These are phyloP conservation scores for Mycena polygramma DNA, from an alignment of 768 basidiomycete species.

Conservation along the genomic window DNA sequence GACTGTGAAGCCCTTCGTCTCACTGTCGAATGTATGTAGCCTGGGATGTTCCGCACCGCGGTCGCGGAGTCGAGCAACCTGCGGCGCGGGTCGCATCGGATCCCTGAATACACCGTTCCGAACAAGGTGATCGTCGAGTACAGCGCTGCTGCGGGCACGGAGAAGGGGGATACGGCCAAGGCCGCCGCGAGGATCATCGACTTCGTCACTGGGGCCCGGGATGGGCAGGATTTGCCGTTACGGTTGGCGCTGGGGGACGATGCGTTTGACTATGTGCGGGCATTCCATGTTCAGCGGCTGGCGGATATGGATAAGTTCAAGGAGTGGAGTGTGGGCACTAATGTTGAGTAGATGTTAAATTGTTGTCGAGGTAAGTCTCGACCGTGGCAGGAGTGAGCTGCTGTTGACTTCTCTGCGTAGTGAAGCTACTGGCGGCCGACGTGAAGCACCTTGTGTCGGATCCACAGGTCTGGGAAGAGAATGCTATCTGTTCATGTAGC, in stretches of 20 bases:
- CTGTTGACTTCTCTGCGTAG: too few relatives aligned
- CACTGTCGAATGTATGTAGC: constrained; percentile 35
- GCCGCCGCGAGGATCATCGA: constrained; percentile 39
- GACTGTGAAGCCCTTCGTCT: background rate
- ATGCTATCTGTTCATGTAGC: too few relatives aligned
- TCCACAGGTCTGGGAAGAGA: too few relatives aligned
- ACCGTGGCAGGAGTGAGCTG: too few relatives aligned
- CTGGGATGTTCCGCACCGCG: constrained; percentile 43
- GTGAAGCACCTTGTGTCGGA: too few relatives aligned
- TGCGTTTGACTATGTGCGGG: constrained; percentile 21
- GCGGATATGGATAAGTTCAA: constrained; percentile 37
- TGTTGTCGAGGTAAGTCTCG: too few relatives aligned
- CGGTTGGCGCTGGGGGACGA: constrained; percentile 37
- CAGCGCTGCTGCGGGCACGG: constrained; percentile 13
- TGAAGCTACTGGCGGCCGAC: too few relatives aligned
- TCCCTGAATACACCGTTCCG: constrained; percentile 36
- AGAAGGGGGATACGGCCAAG: constrained; percentile 40
- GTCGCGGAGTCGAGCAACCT: constrained; percentile 27
- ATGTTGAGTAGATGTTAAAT: constrained; percentile 14
- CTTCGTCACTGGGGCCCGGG: constrained; percentile 20
- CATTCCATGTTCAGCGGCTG: background rate
- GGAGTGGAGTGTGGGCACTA: constrained; percentile 23
- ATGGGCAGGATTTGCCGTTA: constrained; percentile 20
- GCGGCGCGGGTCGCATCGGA: constrained; percentile 26
- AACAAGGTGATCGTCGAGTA: constrained; percentile 10